phyloP scores from a whole-genome alignment of 2,329 filamentous ascomycete species.

The Diplocarpon rosae region DNA sequence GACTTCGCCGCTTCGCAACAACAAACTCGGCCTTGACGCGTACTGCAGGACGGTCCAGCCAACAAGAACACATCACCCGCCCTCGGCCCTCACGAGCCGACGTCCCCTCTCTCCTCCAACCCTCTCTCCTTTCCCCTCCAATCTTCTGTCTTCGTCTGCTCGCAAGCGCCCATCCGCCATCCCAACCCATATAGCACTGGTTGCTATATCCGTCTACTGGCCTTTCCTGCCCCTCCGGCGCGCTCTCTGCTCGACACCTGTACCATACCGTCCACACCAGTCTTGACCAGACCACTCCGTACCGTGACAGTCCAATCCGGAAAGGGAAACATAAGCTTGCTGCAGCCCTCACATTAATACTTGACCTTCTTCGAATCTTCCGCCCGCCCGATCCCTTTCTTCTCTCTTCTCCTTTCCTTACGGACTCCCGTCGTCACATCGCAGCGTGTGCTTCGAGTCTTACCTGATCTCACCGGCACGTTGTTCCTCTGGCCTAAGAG shows the following conservation, averaged over 20 bases:
- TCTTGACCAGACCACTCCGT: too few relatives aligned
- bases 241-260: conserved; percentile 2
- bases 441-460: conserved; percentile 21
- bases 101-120: neutral
- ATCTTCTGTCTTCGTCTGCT: conserved; percentile 2
- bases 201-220: conserved; percentile 20
- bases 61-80: conserved; percentile 6
- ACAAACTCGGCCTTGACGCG: conserved; percentile 6
- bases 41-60: conserved; percentile 4
- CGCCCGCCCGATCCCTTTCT: conserved; percentile 22
- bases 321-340: conserved; percentile 6
- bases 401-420: conserved; percentile 16
- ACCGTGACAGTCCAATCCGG: neutral
- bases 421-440: neutral
- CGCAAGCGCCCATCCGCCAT: conserved; percentile 10
- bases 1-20: conserved; percentile 1
- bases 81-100: neutral
- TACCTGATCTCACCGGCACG: conserved; percentile 20
- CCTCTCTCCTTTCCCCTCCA: neutral
- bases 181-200: conserved; percentile 21
- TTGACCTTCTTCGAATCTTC: conserved; percentile 11
- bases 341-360: conserved; percentile 22
- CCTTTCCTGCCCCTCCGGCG: conserved; percentile 3
- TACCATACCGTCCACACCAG: neutral
- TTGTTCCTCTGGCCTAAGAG: conserved; percentile 15